These are phyloP conservation scores for Colletotrichum karsti DNA, from an alignment of 2,329 filamentous ascomycete species.

Conservation along the genomic window DNA sequence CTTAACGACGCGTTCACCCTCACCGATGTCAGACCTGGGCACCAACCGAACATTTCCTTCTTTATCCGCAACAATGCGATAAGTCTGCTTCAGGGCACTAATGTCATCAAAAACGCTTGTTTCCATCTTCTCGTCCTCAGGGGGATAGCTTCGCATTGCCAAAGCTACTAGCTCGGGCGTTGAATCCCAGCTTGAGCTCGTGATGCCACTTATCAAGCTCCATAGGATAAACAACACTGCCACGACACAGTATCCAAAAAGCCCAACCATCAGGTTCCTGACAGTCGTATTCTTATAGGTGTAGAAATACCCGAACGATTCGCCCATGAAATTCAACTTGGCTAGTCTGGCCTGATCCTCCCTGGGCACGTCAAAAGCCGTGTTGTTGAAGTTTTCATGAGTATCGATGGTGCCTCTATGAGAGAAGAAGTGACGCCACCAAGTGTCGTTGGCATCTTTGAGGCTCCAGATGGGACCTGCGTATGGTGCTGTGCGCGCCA, in stretches of 20 bases:
- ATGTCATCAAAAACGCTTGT: not conserved
- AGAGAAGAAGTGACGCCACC: conserved; percentile 9
- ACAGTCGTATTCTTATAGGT: not conserved
- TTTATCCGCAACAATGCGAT: not conserved
- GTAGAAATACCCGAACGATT: not conserved
- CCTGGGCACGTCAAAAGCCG: not conserved
- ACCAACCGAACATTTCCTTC: too few relatives aligned
- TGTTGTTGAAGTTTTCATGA: not conserved
- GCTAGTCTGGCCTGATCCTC: too few relatives aligned
- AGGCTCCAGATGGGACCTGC: not conserved
- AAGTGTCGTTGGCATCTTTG: not conserved
- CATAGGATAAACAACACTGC: not conserved
- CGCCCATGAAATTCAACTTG: not conserved
- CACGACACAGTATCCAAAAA: not conserved
- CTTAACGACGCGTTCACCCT: too few relatives aligned
- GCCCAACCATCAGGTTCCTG: not conserved
- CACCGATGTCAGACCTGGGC: too few relatives aligned
- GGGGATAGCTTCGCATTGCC: not conserved
- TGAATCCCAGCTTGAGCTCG: not conserved
- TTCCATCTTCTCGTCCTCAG: not conserved
- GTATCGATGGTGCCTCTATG: not conserved
- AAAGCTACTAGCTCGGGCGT: not conserved
- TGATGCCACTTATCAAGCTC: not conserved
- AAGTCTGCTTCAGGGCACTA: not conserved
- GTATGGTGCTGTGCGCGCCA: conserved; percentile 1